Evolutionary conservation across 1,284 basidiomycete species (phyloP), one percentile per base, ranked within the genome.

Genomic region (Gymnopus androsaceus): DNA sequence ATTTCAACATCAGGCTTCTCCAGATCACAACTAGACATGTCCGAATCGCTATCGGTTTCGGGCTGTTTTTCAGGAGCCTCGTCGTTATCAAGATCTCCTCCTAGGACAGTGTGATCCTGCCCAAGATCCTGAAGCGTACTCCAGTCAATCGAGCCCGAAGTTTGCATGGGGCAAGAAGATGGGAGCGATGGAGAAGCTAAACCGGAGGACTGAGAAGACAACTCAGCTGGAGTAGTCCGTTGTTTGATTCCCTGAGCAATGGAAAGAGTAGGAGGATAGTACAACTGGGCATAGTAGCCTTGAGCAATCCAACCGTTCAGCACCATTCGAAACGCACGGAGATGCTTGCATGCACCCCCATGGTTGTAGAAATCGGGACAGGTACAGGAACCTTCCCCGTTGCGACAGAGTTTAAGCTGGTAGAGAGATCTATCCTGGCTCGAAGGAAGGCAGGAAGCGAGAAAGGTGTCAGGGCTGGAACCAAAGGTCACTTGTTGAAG

Each of bases 261-360:
- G 4, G n/a, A 5, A 2, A 51, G 8, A 9, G 37, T 25, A 15
- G 50, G 23, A 21, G 37, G 50, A 19, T 51, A 51, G 21, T 6
- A 14, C 2, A 51, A 51, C 1, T 9, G 11, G 0, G 12, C 11
- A 15, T 4, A 7, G 2, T 8, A 6, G 25, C 37, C 25, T 5
- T 17, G 17, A 17, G 27, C 8, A n/a, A 28, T 8, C 36, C 34
- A 38, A 6, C 3, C 5, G 28, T 51, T 25, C 25, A 51, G 4
- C 3, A 25, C 4, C 1, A 51, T 27, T 2, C 31, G 41, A 8
- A 51, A 37, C 5, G 69, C 69, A 6, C 67, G 59, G 1, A 72
- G 40, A 49, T 71, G 69, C 47, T 71, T 72, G 61, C 70, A 71
- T 3, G 70, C 70, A 8, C 65, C 66, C 3, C 64, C 65, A 3